A percentile compares a stretch with the other conserved stretches of the same genome.
phyloP scores from a whole-genome alignment of 75 land plant genomes.

The Adiantum capillusveneris region DNA sequence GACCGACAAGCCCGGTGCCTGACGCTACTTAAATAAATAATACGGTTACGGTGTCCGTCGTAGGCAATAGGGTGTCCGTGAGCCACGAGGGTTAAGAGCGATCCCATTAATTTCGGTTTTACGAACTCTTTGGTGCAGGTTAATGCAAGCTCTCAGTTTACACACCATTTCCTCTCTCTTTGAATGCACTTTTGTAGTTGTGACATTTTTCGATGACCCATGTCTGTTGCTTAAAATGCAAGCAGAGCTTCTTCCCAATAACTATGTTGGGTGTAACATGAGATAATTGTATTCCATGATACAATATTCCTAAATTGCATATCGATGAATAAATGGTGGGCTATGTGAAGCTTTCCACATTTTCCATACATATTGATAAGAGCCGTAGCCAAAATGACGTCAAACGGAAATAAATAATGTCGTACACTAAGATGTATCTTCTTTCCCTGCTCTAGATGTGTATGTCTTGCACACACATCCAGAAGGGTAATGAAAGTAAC shows the following conservation, averaged over 20 bases:
- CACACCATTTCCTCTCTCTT: no score
- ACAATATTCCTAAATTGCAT: background rate
- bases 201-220: no score
- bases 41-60: no score
- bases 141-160: no score
- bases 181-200: no score
- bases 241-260: background rate
- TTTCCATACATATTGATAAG: constrained; percentile 54
- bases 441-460: constrained; percentile 16
- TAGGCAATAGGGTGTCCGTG: no score
- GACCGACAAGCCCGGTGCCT: no score
- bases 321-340: background rate
- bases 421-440: constrained; percentile 29
- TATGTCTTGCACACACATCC: background rate
- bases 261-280: background rate
- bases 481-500: constrained; percentile 2
- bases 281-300: constrained; percentile 5
- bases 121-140: no score
- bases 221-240: no score
- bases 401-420: constrained; percentile 23
- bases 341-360: constrained; percentile 7
- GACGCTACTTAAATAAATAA: no score
- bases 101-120: no score
- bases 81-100: no score
- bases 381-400: constrained; percentile 36